phyloP scores from a whole-genome alignment of 441 rosid species.

The Kokia cookei region DNA sequence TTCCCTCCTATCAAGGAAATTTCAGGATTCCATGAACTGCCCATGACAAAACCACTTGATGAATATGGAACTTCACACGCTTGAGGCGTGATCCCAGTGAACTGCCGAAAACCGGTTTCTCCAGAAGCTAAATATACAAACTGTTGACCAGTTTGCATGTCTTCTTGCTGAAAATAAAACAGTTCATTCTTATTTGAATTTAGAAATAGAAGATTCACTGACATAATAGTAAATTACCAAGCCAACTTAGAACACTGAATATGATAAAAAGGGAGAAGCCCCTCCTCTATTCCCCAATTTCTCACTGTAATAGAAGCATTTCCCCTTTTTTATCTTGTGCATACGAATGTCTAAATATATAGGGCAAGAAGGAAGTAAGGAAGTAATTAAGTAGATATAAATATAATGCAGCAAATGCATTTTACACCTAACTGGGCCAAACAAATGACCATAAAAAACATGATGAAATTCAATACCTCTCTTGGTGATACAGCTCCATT shows the following conservation, averaged over 20 bases:
- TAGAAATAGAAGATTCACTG: not conserved
- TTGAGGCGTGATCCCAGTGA: not conserved
- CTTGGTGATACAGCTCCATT: slow-evolving; percentile 41
- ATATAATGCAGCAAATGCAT: not conserved
- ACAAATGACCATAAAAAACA: slow-evolving; percentile 1
- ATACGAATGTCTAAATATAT: not conserved
- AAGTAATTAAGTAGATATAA: not conserved
- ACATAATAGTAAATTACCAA: slow-evolving; percentile 1
- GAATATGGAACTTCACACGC: not conserved
- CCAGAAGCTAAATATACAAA: not conserved
- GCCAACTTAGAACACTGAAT: not conserved
- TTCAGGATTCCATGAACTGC: not conserved
- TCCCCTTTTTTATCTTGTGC: not conserved
- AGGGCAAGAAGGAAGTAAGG: not conserved
- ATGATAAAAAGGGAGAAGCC: not conserved
- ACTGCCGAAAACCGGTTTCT: not conserved
- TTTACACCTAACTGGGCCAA: not conserved
- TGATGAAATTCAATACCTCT: slow-evolving; percentile 49
- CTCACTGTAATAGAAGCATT: not conserved
- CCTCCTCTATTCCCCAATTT: not conserved
- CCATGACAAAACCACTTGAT: not conserved
- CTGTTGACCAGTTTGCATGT: not conserved
- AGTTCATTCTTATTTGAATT: not conserved
- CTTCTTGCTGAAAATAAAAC: slow-evolving; percentile 2
- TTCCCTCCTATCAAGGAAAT: not conserved